Percentiles rank a stretch among this genome's conserved stretches.
Conservation (phyloP, 129 eudicot genomes). For the Mikania micrantha region DNA sequence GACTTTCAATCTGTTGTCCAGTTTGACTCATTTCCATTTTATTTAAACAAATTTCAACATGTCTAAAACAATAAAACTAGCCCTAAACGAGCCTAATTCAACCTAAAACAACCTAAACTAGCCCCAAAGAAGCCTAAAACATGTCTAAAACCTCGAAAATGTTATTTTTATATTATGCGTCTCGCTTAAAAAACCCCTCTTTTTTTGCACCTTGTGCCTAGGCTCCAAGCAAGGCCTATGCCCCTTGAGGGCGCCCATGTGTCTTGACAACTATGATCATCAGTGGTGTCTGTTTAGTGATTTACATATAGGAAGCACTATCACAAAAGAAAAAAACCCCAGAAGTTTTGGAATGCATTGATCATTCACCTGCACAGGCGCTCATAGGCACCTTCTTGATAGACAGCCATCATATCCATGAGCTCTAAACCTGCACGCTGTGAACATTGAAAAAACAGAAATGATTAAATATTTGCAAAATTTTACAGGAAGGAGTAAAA, state of each 20-base stretch:
- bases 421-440: conserved; percentile 99
- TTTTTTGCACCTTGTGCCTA: too few species aligned
- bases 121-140: too few species aligned
- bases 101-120: too few species aligned
- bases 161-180: too few species aligned
- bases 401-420: conserved; percentile 99
- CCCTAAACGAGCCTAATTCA: too few species aligned
- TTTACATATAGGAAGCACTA: background rate
- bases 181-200: too few species aligned
- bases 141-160: too few species aligned
- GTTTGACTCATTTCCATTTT: background rate
- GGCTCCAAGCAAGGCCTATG: too few species aligned
- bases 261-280: too few species aligned
- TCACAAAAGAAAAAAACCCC: background rate
- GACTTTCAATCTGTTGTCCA: background rate
- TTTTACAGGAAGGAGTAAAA: background rate
- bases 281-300: background rate
- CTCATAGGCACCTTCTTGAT: conserved; percentile 98
- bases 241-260: too few species aligned
- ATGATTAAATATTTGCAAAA: background rate
- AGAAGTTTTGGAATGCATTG: background rate
- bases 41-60: too few species aligned
- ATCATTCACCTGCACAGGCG: conserved; percentile 82
- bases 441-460: conserved; percentile 15
- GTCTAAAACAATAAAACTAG: too few species aligned